Conservation (phyloP, 2,329 filamentous ascomycete species). For the Diaporthe ampelina region DNA sequence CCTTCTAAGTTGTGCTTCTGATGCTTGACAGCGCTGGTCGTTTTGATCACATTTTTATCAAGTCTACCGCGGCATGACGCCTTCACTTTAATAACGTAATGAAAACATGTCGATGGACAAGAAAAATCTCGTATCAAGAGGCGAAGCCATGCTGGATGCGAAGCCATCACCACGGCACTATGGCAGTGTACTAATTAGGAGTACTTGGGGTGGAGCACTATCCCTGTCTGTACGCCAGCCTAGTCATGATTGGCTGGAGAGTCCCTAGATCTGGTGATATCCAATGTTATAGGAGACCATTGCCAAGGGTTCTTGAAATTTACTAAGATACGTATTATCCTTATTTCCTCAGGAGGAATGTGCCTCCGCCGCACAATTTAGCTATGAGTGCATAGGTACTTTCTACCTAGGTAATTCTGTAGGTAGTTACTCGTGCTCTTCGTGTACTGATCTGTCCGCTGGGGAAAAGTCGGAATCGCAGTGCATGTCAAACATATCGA, state of each 20-base stretch:
- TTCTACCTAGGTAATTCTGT: no score
- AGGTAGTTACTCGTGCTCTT: no score
- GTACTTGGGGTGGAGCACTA: neutral
- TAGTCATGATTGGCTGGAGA: neutral
- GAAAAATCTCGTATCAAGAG: neutral
- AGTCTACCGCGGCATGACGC: neutral
- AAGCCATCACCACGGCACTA: neutral
- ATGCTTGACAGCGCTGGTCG: neutral
- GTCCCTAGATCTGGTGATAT: neutral
- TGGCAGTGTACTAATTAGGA: neutral
- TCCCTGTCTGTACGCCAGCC: conserved; percentile 3
- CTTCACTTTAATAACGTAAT: neutral
- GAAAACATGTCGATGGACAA: neutral
- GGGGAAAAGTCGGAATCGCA: no score
- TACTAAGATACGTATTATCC: neutral
- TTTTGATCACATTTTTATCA: neutral
- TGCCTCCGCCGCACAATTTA: neutral
- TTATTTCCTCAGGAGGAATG: neutral
- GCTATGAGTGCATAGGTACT: neutral
- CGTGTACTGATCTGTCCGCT: no score
- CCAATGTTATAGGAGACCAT: neutral
- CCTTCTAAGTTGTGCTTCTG: neutral
- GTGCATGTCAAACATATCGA: no score
- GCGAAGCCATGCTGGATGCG: neutral
- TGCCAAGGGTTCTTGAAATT: neutral